Conservation (phyloP, 306 rosid species). For the Mucuna pruriens region DNA sequence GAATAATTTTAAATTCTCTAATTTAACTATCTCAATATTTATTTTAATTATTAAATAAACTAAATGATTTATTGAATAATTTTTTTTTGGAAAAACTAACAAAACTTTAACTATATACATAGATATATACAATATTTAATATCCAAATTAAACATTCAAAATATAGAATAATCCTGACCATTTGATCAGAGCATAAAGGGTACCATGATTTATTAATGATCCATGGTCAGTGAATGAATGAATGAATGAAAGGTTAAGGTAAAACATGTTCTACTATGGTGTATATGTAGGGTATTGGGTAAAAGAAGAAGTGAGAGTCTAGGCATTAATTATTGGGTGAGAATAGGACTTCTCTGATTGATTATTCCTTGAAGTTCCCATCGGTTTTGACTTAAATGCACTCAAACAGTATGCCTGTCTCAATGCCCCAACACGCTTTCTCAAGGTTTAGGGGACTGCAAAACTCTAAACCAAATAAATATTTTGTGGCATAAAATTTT, state of each 20-base stretch:
- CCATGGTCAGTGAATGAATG: not conserved
- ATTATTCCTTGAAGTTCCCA: constrained; percentile 71
- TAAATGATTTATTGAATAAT: not conserved
- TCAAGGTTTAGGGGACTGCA: constrained; percentile 46
- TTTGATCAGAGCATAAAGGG: not conserved
- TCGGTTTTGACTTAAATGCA: constrained; percentile 67
- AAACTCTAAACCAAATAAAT: constrained; percentile 32
- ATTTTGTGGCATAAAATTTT: constrained; percentile 16
- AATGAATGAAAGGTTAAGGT: not conserved
- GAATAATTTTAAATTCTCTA: not conserved
- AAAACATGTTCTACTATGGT: constrained; percentile 33
- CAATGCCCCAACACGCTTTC: constrained; percentile 58
- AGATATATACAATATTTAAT: not conserved
- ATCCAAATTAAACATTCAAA: not conserved
- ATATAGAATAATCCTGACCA: constrained; percentile 1
- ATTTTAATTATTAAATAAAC: not conserved
- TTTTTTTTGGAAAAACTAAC: not conserved
- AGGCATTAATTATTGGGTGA: constrained; percentile 45
- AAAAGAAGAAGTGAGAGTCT: constrained; percentile 6
- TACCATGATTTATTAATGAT: not conserved
- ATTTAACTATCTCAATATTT: not conserved
- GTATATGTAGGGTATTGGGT: constrained; percentile 3
- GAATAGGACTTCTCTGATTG: constrained; percentile 48
- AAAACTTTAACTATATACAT: not conserved
- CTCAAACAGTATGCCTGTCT: constrained; percentile 58